Percentiles rank a stretch among this genome's conserved stretches.
Evolutionary conservation across 129 eudicot species (phyloP).

Genomic region (Glebionis coronaria): DNA sequence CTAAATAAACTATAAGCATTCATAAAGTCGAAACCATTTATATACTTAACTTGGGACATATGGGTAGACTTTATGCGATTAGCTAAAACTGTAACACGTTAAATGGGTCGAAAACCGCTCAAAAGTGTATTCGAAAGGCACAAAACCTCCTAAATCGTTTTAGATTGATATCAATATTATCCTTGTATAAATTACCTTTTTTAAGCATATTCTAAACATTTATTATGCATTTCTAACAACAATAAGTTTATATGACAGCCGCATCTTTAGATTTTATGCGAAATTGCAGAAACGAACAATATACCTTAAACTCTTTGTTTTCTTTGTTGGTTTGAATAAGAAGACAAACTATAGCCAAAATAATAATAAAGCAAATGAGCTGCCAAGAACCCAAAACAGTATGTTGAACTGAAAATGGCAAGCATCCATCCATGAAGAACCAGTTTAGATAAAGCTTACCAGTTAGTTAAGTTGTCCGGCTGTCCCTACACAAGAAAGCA

Average conservation of each 20-base stretch:
- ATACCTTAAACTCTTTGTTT: slow-evolving; percentile 92
- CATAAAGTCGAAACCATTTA: too few species aligned
- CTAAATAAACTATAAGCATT: too few species aligned
- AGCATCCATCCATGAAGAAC: background rate
- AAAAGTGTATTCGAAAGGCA: too few species aligned
- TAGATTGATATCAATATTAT: too few species aligned
- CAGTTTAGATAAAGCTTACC: slow-evolving; percentile 41
- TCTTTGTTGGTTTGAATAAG: slow-evolving; percentile 90
- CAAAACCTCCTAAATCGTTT: too few species aligned
- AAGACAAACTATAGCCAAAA: slow-evolving; percentile 53
- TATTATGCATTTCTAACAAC: background rate
- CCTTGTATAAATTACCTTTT: too few species aligned
- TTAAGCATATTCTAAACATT: too few species aligned
- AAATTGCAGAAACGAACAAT: slow-evolving; percentile 5
- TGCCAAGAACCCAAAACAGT: background rate
- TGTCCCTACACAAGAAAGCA: slow-evolving; percentile 82
- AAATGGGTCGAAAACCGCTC: too few species aligned
- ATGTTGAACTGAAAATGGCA: background rate
- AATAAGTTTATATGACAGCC: background rate
- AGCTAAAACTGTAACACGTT: too few species aligned
- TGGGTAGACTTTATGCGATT: too few species aligned
- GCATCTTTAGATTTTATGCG: background rate
- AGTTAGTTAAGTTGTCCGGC: slow-evolving; percentile 80
- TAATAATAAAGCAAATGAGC: slow-evolving; percentile 14
- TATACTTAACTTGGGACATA: too few species aligned